A percentile compares a stretch with the other conserved stretches of the same genome.
These are phyloP conservation scores for Hanseniaspora meyeri DNA, from an alignment of 805 yeast species.

Conservation along the genomic window DNA sequence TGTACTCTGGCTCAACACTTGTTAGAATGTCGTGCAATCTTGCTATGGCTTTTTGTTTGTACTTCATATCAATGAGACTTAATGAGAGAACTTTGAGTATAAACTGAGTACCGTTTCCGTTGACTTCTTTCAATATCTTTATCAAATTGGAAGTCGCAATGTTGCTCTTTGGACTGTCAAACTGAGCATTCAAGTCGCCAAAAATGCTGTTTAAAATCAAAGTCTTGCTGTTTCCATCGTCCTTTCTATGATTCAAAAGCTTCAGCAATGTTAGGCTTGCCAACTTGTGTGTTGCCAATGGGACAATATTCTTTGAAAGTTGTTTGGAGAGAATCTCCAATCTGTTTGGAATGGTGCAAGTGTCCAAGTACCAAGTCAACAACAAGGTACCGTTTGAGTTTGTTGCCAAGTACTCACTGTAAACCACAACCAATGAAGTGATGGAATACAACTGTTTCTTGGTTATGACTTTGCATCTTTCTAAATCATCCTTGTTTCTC, in stretches of 20 bases:
- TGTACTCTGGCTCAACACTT: conserved; percentile 42
- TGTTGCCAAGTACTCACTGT: conserved; percentile 65
- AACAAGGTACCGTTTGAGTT: conserved; percentile 81
- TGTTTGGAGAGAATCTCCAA: conserved; percentile 52
- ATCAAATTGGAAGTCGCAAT: conserved; percentile 20
- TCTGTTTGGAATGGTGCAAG: conserved; percentile 55
- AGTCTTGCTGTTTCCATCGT: conserved; percentile 44
- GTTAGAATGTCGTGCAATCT: conserved; percentile 54
- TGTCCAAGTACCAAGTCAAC: conserved; percentile 89
- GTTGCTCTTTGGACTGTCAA: conserved; percentile 16
- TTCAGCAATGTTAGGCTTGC: conserved; percentile 76
- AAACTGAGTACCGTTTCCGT: conserved; percentile 56
- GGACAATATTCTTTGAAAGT: conserved; percentile 48
- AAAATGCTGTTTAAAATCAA: conserved; percentile 54
- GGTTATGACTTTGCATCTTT: conserved; percentile 30
- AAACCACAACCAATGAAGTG: conserved; percentile 63
- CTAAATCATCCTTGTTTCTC: background rate
- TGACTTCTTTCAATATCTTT: background rate
- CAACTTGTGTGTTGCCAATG: conserved; percentile 64
- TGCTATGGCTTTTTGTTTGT: conserved; percentile 44
- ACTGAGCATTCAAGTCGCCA: conserved; percentile 31
- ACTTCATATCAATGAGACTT: conserved; percentile 47
- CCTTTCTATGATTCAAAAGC: conserved; percentile 57
- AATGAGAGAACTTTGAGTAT: conserved; percentile 67
- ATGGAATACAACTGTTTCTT: conserved; percentile 58